These are phyloP conservation scores for Colletotrichum kahawae DNA, from an alignment of 2,329 filamentous ascomycete species.

Conservation along the genomic window DNA sequence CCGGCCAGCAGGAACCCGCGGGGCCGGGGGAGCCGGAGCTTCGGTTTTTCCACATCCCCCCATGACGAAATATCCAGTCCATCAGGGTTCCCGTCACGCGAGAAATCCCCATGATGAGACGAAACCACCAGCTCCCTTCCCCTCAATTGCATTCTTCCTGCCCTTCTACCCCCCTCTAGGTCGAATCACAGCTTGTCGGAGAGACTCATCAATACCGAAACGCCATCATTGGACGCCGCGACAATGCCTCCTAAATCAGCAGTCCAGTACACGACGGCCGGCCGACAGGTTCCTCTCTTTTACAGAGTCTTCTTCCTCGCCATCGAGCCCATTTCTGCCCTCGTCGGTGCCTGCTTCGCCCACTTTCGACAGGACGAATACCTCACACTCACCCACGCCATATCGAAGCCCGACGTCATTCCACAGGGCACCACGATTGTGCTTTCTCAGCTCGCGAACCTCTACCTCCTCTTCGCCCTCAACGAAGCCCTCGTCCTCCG, in stretches of 20 bases:
- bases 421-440: constrained; percentile 69
- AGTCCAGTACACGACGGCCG: constrained; percentile 22
- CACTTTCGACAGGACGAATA: constrained; percentile 60
- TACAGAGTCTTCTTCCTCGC: constrained; percentile 79
- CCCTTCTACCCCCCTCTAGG: neutral
- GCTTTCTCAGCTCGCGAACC: constrained; percentile 76
- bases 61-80: neutral
- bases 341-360: constrained; percentile 57
- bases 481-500: constrained; percentile 80
- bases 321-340: constrained; percentile 66
- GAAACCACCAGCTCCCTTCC: neutral
- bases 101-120: constrained; percentile 14
- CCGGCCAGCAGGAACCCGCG: neutral
- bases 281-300: constrained; percentile 57
- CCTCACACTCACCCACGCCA: constrained; percentile 66
- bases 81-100: constrained; percentile 18
- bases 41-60: constrained; percentile 11
- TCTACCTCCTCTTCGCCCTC: constrained; percentile 78
- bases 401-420: constrained; percentile 52
- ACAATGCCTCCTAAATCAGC: constrained; percentile 24
- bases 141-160: neutral
- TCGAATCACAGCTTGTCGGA: neutral
- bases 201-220: neutral
- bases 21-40: neutral
- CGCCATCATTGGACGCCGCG: neutral